These are phyloP conservation scores for Pythium biforme DNA, from an alignment of 352 stramenopile species.

Conservation along the genomic window DNA sequence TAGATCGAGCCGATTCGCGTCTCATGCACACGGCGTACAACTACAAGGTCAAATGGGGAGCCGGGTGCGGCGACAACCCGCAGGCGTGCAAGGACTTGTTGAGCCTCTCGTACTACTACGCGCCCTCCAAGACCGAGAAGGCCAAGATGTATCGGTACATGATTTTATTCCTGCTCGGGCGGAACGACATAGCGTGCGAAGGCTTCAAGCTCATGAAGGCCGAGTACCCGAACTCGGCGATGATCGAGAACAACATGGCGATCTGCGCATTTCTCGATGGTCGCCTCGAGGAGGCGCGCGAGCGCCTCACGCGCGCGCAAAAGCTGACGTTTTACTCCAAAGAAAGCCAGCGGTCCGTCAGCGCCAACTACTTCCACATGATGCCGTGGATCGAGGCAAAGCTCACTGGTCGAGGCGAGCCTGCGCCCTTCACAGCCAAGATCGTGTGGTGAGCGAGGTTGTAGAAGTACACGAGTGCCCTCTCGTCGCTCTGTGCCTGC, in stretches of 20 bases:
- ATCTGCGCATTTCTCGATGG: constrained; percentile 13
- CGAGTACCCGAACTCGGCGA: constrained; percentile 12
- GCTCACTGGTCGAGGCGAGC: neutral
- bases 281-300: neutral
- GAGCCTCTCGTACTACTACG: constrained; percentile 19
- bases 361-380: constrained; percentile 16
- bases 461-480: neutral
- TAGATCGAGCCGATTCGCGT: constrained; percentile 37
- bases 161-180: constrained; percentile 15
- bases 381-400: constrained; percentile 9
- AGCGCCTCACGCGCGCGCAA: constrained; percentile 12
- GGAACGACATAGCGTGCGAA: constrained; percentile 17
- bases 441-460: constrained; percentile 14
- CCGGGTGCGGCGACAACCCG: constrained; percentile 1
- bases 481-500: no score
- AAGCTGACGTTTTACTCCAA: neutral
- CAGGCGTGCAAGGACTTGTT: constrained; percentile 13
- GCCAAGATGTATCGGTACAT: constrained; percentile 26
- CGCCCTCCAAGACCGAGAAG: constrained; percentile 25
- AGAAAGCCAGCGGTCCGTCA: neutral
- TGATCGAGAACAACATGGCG: constrained; percentile 25
- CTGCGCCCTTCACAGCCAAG: neutral
- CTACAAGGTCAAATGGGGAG: neutral
- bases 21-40: constrained; percentile 23
- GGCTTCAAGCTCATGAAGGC: constrained; percentile 14